Evolutionary conservation across 495 filamentous ascomycete genomes (phyloP).

Genomic region (Neurospora sp.): DNA sequence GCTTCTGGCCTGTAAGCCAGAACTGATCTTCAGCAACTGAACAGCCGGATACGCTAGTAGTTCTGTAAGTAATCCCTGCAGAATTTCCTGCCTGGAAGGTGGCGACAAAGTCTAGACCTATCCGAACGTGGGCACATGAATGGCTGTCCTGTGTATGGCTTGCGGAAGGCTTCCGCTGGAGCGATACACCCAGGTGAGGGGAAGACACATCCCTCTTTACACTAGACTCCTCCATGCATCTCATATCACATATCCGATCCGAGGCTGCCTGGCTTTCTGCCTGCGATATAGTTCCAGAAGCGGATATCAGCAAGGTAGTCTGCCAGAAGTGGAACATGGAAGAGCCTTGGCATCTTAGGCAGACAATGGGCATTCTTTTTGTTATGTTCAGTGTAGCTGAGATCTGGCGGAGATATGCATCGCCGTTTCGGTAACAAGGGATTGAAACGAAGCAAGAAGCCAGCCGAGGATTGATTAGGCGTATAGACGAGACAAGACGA

Average conservation of each 20-base stretch:
- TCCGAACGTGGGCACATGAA: not conserved
- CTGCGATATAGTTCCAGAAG: not conserved
- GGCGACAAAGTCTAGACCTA: not conserved
- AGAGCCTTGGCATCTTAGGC: not conserved
- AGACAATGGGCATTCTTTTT: not conserved
- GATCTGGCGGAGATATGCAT: not conserved
- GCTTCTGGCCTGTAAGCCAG: not conserved
- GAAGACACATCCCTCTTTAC: not conserved
- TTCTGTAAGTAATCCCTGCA: not conserved
- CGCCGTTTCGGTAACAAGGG: not conserved
- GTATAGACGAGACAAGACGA: not conserved
- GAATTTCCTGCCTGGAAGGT: not conserved
- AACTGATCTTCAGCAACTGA: not conserved
- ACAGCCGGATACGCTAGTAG: not conserved
- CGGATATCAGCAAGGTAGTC: not conserved
- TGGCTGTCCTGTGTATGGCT: not conserved
- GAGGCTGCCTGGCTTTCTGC: not conserved
- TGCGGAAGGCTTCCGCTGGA: not conserved
- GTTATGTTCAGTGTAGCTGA: not conserved
- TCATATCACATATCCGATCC: not conserved
- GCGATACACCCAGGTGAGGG: not conserved
- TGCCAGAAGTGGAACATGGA: not conserved
- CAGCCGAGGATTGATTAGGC: not conserved
- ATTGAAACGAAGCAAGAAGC: not conserved
- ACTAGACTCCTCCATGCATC: not conserved